Conservation (phyloP, 2,329 filamentous ascomycete genomes). For the Verticillium klebahnii region DNA sequence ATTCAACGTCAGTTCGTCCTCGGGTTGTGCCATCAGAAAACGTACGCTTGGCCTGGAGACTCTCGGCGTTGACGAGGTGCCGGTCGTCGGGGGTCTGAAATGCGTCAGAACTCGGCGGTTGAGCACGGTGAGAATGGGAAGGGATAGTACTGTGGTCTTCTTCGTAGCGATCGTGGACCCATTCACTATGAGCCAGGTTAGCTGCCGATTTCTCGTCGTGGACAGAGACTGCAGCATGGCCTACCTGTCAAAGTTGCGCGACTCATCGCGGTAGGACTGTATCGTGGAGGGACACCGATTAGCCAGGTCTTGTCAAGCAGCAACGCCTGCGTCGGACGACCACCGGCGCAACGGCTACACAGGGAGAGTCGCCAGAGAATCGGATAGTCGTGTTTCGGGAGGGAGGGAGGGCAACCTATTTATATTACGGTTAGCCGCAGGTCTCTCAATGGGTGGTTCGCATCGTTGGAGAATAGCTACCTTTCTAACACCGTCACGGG, state of each 20-base stretch:
- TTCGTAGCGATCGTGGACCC: slow-evolving; percentile 90
- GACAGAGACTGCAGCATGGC: slow-evolving; percentile 21
- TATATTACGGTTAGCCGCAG: slow-evolving; percentile 8
- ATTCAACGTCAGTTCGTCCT: slow-evolving; percentile 3
- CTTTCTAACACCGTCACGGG: slow-evolving; percentile 89
- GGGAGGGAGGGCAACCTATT: slow-evolving; percentile 13
- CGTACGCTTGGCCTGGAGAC: slow-evolving; percentile 34
- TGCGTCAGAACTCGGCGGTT: slow-evolving; percentile 5
- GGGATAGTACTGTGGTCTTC: slow-evolving; percentile 52
- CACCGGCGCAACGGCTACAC: not conserved
- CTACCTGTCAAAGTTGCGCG: slow-evolving; percentile 67
- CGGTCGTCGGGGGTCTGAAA: slow-evolving; percentile 33
- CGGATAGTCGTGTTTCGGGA: slow-evolving; percentile 5
- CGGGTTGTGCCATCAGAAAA: slow-evolving; percentile 2
- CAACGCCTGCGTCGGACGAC: slow-evolving; percentile 2
- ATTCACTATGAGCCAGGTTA: slow-evolving; percentile 56
- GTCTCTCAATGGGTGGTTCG: not conserved
- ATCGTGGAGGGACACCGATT: slow-evolving; percentile 33
- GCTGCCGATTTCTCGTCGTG: not conserved
- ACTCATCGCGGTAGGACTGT: slow-evolving; percentile 59
- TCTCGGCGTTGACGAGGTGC: slow-evolving; percentile 37
- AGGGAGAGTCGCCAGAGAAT: not conserved
- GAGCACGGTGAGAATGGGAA: not conserved
- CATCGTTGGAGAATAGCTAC: slow-evolving; percentile 36
- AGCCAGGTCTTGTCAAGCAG: slow-evolving; percentile 19